phyloP scores from a whole-genome alignment of 2,329 filamentous ascomycete genomes.

The Didymella sp. region DNA sequence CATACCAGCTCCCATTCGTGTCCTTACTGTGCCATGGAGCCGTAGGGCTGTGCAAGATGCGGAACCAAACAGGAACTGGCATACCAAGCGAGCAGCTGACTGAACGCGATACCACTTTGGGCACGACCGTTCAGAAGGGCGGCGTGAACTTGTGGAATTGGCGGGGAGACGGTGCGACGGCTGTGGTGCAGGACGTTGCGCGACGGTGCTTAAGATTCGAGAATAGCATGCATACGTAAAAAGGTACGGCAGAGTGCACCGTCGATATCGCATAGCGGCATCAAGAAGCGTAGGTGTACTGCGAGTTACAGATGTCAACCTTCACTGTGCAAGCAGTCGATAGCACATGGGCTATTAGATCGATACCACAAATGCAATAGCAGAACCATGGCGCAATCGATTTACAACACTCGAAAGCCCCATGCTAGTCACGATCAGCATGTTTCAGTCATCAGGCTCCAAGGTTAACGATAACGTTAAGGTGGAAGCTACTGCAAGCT shows the following conservation, averaged over 20 bases:
- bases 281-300: not conserved
- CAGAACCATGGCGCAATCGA: slow-evolving; percentile 11
- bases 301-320: not conserved
- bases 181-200: slow-evolving; percentile 6
- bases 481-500: slow-evolving; percentile 16
- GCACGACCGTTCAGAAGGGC: slow-evolving; percentile 24
- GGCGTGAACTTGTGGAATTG: slow-evolving; percentile 24
- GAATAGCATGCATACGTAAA: slow-evolving; percentile 9
- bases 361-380: not conserved
- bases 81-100: slow-evolving; percentile 31
- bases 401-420: slow-evolving; percentile 3
- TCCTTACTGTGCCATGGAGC: slow-evolving; percentile 23
- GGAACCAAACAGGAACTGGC: slow-evolving; percentile 16
- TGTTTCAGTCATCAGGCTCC: slow-evolving; percentile 14
- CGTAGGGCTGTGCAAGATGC: slow-evolving; percentile 32
- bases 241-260: not conserved
- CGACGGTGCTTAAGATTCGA: slow-evolving; percentile 1
- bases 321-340: not conserved
- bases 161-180: slow-evolving; percentile 14
- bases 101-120: slow-evolving; percentile 17
- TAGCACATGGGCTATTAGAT: not conserved
- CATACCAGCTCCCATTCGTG: not conserved
- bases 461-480: slow-evolving; percentile 14
- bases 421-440: slow-evolving; percentile 10
- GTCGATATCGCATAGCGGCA: not conserved